Conservation (phyloP, 1,284 basidiomycete species). For the Cutaneotrichosporon cutaneum region DNA sequence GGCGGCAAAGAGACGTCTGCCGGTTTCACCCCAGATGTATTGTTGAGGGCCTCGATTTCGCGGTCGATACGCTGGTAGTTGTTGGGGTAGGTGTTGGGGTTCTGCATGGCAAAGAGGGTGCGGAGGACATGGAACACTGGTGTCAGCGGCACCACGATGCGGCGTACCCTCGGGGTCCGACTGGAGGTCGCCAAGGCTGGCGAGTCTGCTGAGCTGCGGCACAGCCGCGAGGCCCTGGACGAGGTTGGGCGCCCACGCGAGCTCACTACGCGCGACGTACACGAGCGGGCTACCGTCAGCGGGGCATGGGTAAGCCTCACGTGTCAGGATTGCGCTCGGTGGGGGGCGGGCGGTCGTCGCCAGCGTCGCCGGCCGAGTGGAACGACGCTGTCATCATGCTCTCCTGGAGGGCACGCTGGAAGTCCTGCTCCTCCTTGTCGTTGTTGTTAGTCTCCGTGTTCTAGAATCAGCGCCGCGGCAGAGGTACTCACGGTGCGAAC, state of each 20-base stretch:
- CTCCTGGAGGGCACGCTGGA: conserved; percentile 47
- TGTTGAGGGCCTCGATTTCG: conserved; percentile 6
- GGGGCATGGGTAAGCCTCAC: no score
- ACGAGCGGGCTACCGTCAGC: no score
- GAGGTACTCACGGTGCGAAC: conserved; percentile 14
- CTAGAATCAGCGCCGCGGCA: background rate
- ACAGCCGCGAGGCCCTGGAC: conserved; percentile 44
- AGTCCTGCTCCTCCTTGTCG: conserved; percentile 45
- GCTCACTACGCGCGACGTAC: conserved; percentile 16
- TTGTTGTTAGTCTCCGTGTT: conserved; percentile 26
- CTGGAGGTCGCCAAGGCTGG: background rate
- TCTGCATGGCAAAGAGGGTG: conserved; percentile 9
- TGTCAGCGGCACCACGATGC: background rate
- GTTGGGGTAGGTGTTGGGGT: background rate
- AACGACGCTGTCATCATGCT: conserved; percentile 50
- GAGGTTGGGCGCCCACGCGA: conserved; percentile 34
- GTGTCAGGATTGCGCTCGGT: conserved; percentile 16
- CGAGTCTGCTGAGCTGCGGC: conserved; percentile 34
- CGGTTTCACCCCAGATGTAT: background rate
- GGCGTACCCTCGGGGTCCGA: background rate
- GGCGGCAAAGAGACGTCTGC: background rate
- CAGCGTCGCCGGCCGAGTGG: conserved; percentile 31
- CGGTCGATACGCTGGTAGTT: conserved; percentile 15
- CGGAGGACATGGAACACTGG: conserved; percentile 10
- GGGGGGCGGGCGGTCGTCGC: conserved; percentile 23